Evolutionary conservation across 225 moss, liverwort and hornwort species (phyloP), one percentile per base, ranked within the genome.

Genomic region (Pleurozium schreberi): DNA sequence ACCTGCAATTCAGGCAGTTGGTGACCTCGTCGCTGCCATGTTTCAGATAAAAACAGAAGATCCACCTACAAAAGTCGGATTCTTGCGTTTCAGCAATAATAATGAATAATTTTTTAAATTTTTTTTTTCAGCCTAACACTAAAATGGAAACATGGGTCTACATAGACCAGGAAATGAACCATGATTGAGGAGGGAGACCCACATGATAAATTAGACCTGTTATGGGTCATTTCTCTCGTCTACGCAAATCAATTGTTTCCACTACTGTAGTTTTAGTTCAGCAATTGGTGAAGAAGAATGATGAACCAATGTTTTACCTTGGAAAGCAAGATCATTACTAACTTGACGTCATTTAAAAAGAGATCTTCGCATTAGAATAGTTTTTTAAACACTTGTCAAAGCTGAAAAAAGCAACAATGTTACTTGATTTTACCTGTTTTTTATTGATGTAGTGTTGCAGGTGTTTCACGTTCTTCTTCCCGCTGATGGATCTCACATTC

Each of bases 401-500:
- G 38, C 12, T 49, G 42, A 63, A 40, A 5, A 47, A n/a, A n/a
- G n/a, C 65, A 26, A 40, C 27, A 31, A 40, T 78, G 76, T 9
- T 49, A 49, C 49, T 49, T 63, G 64, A 47, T 14, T 40, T 74
- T 40, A 94, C 94, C 94, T 94, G 88, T 49, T 90, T 93, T 79
- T 89, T 88, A 12, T 85, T 91, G 42, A 92, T 93, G 59, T 90
- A 93, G 42, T 93, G 84, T 80, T 93, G 93, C 85, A 94, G 73
- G 38, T 90, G 89, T 75, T 91, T 90, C 71, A 94, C 88, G 63
- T 93, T 93, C 85, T 90, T 94, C 92, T 93, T 93, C 87, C 93
- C 93, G 43, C 93, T 93, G 82, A 94, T 94, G 80, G 94, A 94
- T 91, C 93, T 86, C 61, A 94, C 91, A 76, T 94, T 94, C 93